A percentile compares a stretch with the other conserved stretches of the same genome.
Evolutionary conservation across 2,329 filamentous ascomycete species (phyloP).

Genomic region (Diaporthe sp.): DNA sequence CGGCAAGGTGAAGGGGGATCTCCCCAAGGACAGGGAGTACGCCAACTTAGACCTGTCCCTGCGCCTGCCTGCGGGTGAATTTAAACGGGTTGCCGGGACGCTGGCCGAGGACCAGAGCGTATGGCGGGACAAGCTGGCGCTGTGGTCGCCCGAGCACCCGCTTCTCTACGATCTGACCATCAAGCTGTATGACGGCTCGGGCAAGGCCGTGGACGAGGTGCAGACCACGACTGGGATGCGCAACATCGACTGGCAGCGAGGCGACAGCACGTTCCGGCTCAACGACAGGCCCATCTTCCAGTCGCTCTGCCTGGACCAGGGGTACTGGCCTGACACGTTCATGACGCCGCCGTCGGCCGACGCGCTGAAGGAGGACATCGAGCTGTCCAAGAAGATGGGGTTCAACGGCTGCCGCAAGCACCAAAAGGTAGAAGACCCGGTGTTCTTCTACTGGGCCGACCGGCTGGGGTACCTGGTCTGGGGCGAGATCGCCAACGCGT

Average conservation of each 20-base stretch:
- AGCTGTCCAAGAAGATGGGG: constrained; percentile 71
- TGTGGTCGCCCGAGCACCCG: constrained; percentile 73
- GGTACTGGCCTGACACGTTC: constrained; percentile 74
- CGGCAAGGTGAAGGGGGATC: constrained; percentile 56
- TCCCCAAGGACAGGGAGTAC: constrained; percentile 65
- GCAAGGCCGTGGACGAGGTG: constrained; percentile 66
- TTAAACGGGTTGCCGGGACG: constrained; percentile 53
- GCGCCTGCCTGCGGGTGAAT: constrained; percentile 55
- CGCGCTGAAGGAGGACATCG: constrained; percentile 65
- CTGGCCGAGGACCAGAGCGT: constrained; percentile 51
- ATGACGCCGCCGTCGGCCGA: constrained; percentile 68
- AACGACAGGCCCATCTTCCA: constrained; percentile 74
- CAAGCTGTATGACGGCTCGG: constrained; percentile 61
- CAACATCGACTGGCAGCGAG: constrained; percentile 69
- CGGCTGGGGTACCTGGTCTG: constrained; percentile 73
- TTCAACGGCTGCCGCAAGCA: constrained; percentile 77
- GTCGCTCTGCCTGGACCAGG: constrained; percentile 71
- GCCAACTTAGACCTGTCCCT: constrained; percentile 63
- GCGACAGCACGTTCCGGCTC: constrained; percentile 71
- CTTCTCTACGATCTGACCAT: constrained; percentile 69
- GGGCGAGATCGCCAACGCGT: constrained; percentile 76
- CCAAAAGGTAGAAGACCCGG: constrained; percentile 74
- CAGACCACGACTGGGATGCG: constrained; percentile 74
- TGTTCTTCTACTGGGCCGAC: constrained; percentile 74
- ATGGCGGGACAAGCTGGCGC: constrained; percentile 69